Conservation (phyloP, 78 protist genomes). For the Dictyostelium intermedium region DNA sequence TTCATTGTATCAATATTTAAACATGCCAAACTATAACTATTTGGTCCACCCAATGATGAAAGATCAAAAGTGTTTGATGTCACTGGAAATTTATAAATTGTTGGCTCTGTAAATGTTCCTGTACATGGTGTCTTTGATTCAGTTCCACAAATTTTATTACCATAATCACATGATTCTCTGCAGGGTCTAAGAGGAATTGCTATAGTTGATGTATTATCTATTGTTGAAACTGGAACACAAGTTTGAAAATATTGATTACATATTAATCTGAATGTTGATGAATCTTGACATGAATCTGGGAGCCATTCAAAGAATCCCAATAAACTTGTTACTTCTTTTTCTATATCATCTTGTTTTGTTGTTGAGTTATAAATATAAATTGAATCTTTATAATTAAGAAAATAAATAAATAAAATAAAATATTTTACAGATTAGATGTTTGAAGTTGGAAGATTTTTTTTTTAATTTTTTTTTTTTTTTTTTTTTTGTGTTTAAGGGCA, state of each 20-base stretch:
- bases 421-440: too few relatives aligned
- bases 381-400: not conserved
- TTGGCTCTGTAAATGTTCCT: not conserved
- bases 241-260: slow-evolving; percentile 53
- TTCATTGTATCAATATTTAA: slow-evolving; percentile 8
- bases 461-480: too few relatives aligned
- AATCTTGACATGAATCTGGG: not conserved
- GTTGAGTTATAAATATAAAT: slow-evolving; percentile 3
- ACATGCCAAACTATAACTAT: not conserved
- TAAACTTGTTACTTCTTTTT: not conserved
- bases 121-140: not conserved
- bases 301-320: not conserved
- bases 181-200: not conserved
- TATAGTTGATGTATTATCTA: not conserved
- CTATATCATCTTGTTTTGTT: not conserved
- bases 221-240: not conserved
- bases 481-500: too few relatives aligned
- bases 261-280: not conserved
- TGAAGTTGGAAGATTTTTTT: too few relatives aligned
- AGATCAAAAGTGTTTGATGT: not conserved
- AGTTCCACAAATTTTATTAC: not conserved
- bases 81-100: slow-evolving; percentile 12
- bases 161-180: slow-evolving; percentile 8
- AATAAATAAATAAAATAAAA: not conserved
- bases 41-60: not conserved